These are phyloP conservation scores for Solanum hybrid DNA, from an alignment of 305 asterid species.

Conservation along the genomic window DNA sequence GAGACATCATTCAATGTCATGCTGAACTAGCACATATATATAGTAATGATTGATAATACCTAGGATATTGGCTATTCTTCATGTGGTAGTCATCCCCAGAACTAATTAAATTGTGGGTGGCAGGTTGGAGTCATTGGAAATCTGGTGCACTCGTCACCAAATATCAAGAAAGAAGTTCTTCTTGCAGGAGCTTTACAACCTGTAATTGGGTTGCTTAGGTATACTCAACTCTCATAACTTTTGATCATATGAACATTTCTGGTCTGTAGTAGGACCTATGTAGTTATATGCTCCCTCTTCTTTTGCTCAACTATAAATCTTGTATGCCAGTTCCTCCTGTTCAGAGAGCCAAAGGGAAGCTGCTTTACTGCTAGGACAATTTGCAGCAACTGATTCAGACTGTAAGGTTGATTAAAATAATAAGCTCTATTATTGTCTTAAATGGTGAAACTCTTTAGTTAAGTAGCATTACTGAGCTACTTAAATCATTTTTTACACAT, in stretches of 20 bases:
- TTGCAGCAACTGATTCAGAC: constrained; percentile 98
- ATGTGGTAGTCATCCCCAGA: not conserved
- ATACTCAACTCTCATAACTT: constrained; percentile 3
- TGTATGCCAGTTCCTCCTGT: constrained; percentile 71
- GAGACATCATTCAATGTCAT: constrained; percentile 13
- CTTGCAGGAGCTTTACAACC: constrained; percentile 98
- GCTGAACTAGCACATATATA: not conserved
- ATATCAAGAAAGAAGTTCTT: constrained; percentile 93
- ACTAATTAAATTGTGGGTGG: constrained; percentile 15
- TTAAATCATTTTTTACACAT: not conserved
- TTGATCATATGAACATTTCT: not conserved
- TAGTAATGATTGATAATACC: not conserved
- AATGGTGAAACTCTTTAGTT: not conserved
- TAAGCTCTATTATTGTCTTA: constrained; percentile 2
- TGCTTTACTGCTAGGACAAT: constrained; percentile 97
- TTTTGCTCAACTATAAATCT: not conserved
- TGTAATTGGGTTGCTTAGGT: constrained; percentile 96
- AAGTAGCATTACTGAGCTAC: not conserved
- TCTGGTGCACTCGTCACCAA: constrained; percentile 96
- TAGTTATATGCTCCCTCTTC: not conserved
- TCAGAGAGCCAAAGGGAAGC: constrained; percentile 99
- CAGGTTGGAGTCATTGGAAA: constrained; percentile 97
- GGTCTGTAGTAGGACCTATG: not conserved
- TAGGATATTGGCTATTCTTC: not conserved
- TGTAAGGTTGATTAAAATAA: constrained; percentile 68